Evolutionary conservation across 805 yeast species (phyloP), one percentile per base, ranked within the genome.

Genomic region (Pichia cabralensis): DNA sequence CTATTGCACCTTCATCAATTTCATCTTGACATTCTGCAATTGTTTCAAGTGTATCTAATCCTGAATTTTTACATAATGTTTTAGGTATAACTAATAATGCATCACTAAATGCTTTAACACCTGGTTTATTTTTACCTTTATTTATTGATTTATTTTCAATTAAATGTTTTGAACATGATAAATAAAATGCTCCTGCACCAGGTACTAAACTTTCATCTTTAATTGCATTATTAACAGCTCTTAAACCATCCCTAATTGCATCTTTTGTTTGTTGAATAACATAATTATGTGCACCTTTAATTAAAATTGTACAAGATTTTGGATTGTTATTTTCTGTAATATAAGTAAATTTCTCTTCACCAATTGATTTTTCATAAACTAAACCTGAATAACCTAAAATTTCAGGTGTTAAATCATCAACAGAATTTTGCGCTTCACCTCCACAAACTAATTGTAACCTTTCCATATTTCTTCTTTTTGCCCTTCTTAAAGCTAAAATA

Each of bases 401-500:
- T 2, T 67, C 71, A 4, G 94, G 85, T 6, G 79, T 52, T 50
- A 92, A 69, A 56, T 89, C 97, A 52, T 92, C 99, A 30, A 88
- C 96, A 11, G 95, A 80, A 61, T 92, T 92, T 63, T 89, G 96
- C 8, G 97, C 97, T 55, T 81, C 92, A 49, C 98, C 99, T 21
- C 96, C 98, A 43, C 95, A 83, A 34, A 86, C 85, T 41, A 92
- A 70, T 62, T 92, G 99, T 55, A 92, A 69, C 57, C 99, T 78
- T 65, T 92, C 99, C 98, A 92, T 89, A 61, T 92, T 92, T 65
- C 99, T 80, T 67, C 99, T 78, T 68, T 92, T 92, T 28, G 99
- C 99, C 55, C 98, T 77, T 67, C 99, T 79, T 50, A 92, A 69
- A 1, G 98, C 98, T 48, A 92, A 67, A 46, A 92, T 92, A 48